These are phyloP conservation scores for Malassezia sp. DNA, from an alignment of 1,284 basidiomycete genomes.

Conservation along the genomic window DNA sequence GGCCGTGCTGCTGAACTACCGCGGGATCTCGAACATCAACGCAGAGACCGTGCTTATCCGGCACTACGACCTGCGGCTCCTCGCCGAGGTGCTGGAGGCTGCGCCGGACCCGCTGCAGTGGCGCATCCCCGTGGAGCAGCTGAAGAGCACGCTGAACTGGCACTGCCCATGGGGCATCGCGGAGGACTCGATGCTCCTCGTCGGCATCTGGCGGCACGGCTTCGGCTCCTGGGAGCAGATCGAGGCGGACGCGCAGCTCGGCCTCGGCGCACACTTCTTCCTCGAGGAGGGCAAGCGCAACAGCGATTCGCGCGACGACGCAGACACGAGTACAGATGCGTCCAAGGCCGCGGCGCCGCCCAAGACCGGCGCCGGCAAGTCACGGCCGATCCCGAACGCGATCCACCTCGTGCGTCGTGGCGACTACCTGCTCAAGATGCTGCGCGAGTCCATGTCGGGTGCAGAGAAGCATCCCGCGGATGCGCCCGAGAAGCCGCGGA, in stretches of 20 bases:
- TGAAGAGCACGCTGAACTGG: constrained; percentile 89
- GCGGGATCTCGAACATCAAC: constrained; percentile 84
- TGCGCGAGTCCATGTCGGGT: constrained; percentile 58
- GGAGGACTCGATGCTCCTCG: constrained; percentile 84
- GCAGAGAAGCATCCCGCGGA: neutral
- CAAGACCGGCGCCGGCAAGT: constrained; percentile 25
- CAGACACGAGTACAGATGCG: no score
- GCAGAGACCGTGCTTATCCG: constrained; percentile 90
- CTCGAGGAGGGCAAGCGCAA: constrained; percentile 64
- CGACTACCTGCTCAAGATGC: constrained; percentile 78
- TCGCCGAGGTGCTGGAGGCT: constrained; percentile 57
- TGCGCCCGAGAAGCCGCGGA: constrained; percentile 14
- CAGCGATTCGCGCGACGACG: constrained; percentile 49
- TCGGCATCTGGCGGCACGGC: constrained; percentile 85
- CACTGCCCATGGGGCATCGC: constrained; percentile 84
- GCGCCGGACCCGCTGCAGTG: constrained; percentile 65
- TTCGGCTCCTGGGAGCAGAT: constrained; percentile 97
- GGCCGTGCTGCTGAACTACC: constrained; percentile 81
- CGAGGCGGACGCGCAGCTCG: constrained; percentile 71
- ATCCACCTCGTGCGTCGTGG: constrained; percentile 90
- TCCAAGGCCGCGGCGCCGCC: constrained; percentile 30
- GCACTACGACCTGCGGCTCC: constrained; percentile 74
- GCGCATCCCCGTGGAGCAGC: constrained; percentile 77
- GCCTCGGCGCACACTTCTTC: constrained; percentile 86
- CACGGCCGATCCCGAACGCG: constrained; percentile 38